phyloP scores from a whole-genome alignment of 2,329 filamentous ascomycete genomes.

The Hymenoscyphus repandus region DNA sequence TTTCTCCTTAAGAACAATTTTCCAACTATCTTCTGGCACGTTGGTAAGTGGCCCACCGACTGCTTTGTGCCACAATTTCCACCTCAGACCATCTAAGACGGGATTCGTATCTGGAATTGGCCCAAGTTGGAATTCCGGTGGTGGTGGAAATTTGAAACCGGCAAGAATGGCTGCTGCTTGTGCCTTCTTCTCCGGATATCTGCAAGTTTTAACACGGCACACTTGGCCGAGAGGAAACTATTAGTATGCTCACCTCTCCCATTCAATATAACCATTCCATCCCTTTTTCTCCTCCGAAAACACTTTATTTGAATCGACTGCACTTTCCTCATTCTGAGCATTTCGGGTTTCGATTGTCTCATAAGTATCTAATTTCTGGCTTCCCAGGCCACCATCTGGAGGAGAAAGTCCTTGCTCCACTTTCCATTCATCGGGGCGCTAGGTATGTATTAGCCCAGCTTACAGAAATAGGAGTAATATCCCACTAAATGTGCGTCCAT shows the following conservation, averaged over 20 bases:
- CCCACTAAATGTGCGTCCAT: neutral
- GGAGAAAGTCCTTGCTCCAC: slow-evolving; percentile 5
- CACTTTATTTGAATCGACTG: neutral
- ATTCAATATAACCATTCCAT: slow-evolving; percentile 6
- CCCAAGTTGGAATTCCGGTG: slow-evolving; percentile 51
- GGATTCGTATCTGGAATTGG: slow-evolving; percentile 54
- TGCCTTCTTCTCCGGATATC: slow-evolving; percentile 6
- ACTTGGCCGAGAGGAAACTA: neutral
- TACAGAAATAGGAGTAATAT: neutral
- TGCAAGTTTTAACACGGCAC: neutral
- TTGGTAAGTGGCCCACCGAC: slow-evolving; percentile 39
- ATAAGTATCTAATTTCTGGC: neutral
- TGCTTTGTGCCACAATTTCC: slow-evolving; percentile 55
- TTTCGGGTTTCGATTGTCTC: neutral
- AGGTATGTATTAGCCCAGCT: neutral
- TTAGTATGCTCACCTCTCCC: neutral
- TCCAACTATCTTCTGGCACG: slow-evolving; percentile 55
- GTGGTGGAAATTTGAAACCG: slow-evolving; percentile 24
- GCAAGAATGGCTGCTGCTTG: slow-evolving; percentile 3
- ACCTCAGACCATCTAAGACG: slow-evolving; percentile 49
- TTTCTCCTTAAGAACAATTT: slow-evolving; percentile 50
- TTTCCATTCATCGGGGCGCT: slow-evolving; percentile 7
- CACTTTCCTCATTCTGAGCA: neutral
- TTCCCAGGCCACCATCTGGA: neutral
- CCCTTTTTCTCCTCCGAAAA: slow-evolving; percentile 3